Evolutionary conservation across 78 protist genomes (phyloP), one percentile per base, ranked within the genome.

Genomic region (Bodo saltans): DNA sequence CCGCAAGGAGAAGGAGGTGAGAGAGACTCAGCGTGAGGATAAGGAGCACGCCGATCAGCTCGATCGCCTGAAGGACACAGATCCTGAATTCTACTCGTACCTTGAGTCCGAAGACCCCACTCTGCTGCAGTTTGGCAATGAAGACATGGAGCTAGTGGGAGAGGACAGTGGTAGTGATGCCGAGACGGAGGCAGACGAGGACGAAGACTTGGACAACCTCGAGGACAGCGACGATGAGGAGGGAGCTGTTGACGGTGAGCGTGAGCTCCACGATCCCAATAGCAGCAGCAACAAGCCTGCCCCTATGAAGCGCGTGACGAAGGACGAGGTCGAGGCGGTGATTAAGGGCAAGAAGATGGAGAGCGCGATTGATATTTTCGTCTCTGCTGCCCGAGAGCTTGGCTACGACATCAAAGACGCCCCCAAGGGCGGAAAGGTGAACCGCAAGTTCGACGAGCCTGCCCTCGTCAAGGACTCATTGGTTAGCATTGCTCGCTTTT

Each of bases 31-130:
- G 8, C 23, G 32, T 11, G 78, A 40, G 53, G 78, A 73, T 29
- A 12, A 27, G 53, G 32, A 42, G 29, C 78, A 73, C 78, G 8
- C 3, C 34, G 53, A 73, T 2, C 38, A 73, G 40, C 32, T 73
- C 32, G 3, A 27, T 2, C 47, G 53, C 69, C 53, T 73, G n/a
- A 40, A 73, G 53, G 69, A 73, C 34, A 42, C 33, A 26, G 78
- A 73, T n/a, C 78, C 78, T 29, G 53, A 42, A n/a, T 73, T 42
- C 53, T 2, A 2, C 40, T 29, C 17, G n/a, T 40, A 73, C 78
- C 47, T 42, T n/a, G 78, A 73, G 38, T 2, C 25, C 42, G 78
- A 73, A 73, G 78, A 73, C 53, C 47, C 47, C 38, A 12, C 3
- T 12, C 47, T 40, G 42, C 32, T 12, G 34, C 38, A 73, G 40